Conservation (phyloP, 306 rosid species). For the Fragaria iinumae region DNA sequence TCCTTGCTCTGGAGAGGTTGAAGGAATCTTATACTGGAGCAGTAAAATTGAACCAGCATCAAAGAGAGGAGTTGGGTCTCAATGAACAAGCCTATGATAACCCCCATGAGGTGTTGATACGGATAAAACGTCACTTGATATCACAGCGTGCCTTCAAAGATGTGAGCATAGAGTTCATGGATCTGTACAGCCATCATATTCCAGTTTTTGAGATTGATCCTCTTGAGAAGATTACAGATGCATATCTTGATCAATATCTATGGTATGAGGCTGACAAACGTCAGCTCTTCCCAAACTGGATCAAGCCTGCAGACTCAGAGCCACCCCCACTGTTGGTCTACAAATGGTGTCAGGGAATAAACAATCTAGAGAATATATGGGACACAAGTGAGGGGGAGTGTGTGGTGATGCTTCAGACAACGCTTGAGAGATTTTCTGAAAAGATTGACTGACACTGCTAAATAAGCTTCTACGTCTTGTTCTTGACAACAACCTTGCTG, state of each 20-base stretch:
- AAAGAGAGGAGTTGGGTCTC: conserved; percentile 88
- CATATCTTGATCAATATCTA: conserved; percentile 93
- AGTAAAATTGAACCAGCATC: conserved; percentile 90
- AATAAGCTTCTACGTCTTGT: conserved; percentile 94
- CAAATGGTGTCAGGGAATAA: conserved; percentile 99
- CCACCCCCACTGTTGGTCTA: conserved; percentile 98
- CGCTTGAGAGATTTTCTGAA: conserved; percentile 90
- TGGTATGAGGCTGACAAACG: conserved; percentile 99
- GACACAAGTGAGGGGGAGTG: conserved; percentile 96
- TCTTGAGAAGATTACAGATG: conserved; percentile 98
- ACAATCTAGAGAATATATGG: conserved; percentile 91
- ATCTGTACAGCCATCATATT: conserved; percentile 87
- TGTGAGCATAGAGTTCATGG: conserved; percentile 98
- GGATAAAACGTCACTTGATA: conserved; percentile 92
- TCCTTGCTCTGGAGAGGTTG: conserved; percentile 94
- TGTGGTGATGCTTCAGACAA: conserved; percentile 97
- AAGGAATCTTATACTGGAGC: conserved; percentile 96
- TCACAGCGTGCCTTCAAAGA: conserved; percentile 98
- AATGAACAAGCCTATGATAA: conserved; percentile 98
- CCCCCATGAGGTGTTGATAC: conserved; percentile 87
- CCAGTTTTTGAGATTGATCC: conserved; percentile 99
- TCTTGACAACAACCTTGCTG: conserved; percentile 89
- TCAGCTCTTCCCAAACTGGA: conserved; percentile 97
- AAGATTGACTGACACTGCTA: conserved; percentile 92
- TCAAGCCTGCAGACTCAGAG: conserved; percentile 97